Evolutionary conservation across 257 asterid species (phyloP).

Genomic region (Ocimum tenuiflorum): DNA sequence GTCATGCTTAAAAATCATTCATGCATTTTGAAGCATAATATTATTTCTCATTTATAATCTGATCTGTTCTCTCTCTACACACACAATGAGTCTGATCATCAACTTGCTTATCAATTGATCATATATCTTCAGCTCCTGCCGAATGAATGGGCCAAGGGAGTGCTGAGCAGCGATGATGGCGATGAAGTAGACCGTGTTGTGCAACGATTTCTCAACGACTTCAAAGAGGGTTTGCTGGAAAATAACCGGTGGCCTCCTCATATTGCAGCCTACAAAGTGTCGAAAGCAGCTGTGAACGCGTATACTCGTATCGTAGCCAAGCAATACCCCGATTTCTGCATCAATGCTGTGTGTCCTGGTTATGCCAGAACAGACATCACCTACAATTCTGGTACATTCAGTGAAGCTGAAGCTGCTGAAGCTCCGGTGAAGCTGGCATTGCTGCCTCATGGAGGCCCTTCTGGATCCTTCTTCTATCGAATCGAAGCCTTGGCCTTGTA

Average conservation of each 20-base stretch:
- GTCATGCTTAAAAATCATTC: too few species aligned
- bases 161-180: background rate
- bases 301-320: background rate
- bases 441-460: too few species aligned
- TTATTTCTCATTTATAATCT: too few species aligned
- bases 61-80: too few species aligned
- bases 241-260: background rate
- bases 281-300: background rate
- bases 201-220: background rate
- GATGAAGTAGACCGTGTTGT: background rate
- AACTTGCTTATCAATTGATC: too few species aligned
- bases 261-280: background rate
- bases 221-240: background rate
- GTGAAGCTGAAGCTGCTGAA: background rate
- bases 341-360: background rate
- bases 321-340: background rate
- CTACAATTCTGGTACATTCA: background rate
- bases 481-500: too few species aligned
- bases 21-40: too few species aligned
- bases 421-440: too few species aligned
- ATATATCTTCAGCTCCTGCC: background rate
- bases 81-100: too few species aligned
- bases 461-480: too few species aligned
- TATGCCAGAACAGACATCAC: too few species aligned
- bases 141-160: background rate